Conservation (phyloP, 345 rosid genomes). For the Heritiera fomes region DNA sequence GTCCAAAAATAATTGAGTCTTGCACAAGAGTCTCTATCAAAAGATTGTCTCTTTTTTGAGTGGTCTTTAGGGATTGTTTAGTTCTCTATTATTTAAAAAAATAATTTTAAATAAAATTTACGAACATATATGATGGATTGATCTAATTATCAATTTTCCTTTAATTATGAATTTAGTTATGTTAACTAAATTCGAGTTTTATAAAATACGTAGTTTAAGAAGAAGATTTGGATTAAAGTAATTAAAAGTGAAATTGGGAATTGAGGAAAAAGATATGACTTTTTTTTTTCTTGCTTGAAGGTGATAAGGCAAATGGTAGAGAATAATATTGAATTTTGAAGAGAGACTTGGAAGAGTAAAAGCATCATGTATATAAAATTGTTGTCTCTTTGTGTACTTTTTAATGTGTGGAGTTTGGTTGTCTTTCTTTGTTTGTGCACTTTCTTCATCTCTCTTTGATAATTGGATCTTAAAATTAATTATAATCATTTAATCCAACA, state of each 20-base stretch:
- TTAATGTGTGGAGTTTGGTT: background rate
- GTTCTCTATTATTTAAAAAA: too few species aligned
- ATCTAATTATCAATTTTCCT: too few species aligned
- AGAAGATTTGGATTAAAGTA: background rate
- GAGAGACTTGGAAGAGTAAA: background rate
- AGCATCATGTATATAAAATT: background rate
- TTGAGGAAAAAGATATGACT: background rate
- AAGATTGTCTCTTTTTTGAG: too few species aligned
- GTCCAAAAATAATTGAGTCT: too few species aligned
- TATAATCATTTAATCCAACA: constrained; percentile 16
- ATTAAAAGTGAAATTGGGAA: background rate
- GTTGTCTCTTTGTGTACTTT: background rate
- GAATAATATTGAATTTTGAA: background rate
- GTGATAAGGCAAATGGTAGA: background rate
- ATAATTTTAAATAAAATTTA: too few species aligned
- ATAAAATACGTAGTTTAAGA: background rate
- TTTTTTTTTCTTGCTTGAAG: background rate
- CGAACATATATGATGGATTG: too few species aligned
- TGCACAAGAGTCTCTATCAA: too few species aligned
- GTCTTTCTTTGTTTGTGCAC: background rate
- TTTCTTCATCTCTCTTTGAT: background rate
- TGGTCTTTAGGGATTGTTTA: too few species aligned
- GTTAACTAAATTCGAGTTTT: too few species aligned
- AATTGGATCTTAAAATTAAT: background rate
- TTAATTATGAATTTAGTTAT: too few species aligned